A percentile compares a stretch with the other conserved stretches of the same genome.
Conservation (phyloP, 2,329 filamentous ascomycete species). For the Fusarium anguioides region DNA sequence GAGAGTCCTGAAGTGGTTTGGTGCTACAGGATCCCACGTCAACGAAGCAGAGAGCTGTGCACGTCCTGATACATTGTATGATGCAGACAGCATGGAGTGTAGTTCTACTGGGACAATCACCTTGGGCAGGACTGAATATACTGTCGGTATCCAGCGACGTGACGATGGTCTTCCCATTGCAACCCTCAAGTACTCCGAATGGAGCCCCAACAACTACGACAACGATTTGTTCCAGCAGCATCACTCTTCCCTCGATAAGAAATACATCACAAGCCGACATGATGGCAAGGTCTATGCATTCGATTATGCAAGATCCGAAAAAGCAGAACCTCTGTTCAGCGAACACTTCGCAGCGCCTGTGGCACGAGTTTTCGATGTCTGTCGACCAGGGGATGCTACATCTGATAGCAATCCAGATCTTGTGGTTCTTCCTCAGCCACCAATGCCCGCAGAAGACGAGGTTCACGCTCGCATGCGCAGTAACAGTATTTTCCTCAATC, state of each 20-base stretch:
- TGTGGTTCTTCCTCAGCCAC: constrained; percentile 86
- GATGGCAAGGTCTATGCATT: constrained; percentile 87
- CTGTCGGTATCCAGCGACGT: constrained; percentile 82
- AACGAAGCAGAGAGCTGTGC: constrained; percentile 81
- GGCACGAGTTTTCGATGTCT: constrained; percentile 88
- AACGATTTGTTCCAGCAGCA: constrained; percentile 89
- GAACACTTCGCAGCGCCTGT: constrained; percentile 81
- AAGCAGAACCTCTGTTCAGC: constrained; percentile 69
- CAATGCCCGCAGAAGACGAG: constrained; percentile 68
- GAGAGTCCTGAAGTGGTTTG: constrained; percentile 84
- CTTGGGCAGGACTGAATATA: constrained; percentile 89
- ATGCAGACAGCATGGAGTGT: constrained; percentile 78
- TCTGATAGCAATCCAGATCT: constrained; percentile 77
- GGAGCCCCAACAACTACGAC: constrained; percentile 92
- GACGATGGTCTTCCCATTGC: constrained; percentile 82
- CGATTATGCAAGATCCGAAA: constrained; percentile 69
- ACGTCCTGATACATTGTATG: constrained; percentile 72
- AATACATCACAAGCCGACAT: constrained; percentile 87
- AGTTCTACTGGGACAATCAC: constrained; percentile 83
- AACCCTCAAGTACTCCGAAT: constrained; percentile 92
- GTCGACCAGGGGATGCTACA: constrained; percentile 74
- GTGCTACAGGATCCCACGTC: constrained; percentile 74
- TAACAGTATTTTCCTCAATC: constrained; percentile 84
- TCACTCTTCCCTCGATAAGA: constrained; percentile 80
- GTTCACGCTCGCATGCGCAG: constrained; percentile 63